These are phyloP conservation scores for Fraxinus angustifolia DNA, from an alignment of 305 asterid genomes.

Conservation along the genomic window DNA sequence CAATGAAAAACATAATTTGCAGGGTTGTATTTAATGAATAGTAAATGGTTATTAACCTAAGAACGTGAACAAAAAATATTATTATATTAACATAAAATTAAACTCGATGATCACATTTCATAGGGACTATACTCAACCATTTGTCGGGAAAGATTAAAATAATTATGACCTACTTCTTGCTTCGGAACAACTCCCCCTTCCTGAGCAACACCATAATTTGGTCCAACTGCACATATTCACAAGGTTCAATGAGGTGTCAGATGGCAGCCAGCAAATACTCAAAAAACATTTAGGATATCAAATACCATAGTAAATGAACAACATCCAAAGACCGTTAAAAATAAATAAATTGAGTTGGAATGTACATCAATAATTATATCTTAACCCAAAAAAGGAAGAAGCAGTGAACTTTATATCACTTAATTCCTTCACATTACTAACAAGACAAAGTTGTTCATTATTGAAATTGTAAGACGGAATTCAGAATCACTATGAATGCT, in stretches of 20 bases:
- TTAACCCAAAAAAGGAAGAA: not conserved
- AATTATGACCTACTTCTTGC: constrained; percentile 42
- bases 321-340: not conserved
- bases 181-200: constrained; percentile 32
- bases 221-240: constrained; percentile 35
- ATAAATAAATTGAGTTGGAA: not conserved
- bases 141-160: constrained; percentile 1
- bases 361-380: not conserved
- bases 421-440: not conserved
- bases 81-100: not conserved
- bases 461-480: not conserved
- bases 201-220: constrained; percentile 27
- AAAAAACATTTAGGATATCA: not conserved
- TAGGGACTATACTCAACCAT: constrained; percentile 24
- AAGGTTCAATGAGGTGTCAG: constrained; percentile 20
- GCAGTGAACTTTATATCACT: not conserved
- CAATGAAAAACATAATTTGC: not conserved
- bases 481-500: not conserved
- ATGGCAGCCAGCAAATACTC: constrained; percentile 16
- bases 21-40: not conserved
- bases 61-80: not conserved
- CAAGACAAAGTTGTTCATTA: not conserved
- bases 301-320: not conserved
- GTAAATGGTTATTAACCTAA: not conserved
- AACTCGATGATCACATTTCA: not conserved